A percentile compares a stretch with the other conserved stretches of the same genome.
phyloP scores from a whole-genome alignment of 257 asterid species.

The Solanum appendiculatum region DNA sequence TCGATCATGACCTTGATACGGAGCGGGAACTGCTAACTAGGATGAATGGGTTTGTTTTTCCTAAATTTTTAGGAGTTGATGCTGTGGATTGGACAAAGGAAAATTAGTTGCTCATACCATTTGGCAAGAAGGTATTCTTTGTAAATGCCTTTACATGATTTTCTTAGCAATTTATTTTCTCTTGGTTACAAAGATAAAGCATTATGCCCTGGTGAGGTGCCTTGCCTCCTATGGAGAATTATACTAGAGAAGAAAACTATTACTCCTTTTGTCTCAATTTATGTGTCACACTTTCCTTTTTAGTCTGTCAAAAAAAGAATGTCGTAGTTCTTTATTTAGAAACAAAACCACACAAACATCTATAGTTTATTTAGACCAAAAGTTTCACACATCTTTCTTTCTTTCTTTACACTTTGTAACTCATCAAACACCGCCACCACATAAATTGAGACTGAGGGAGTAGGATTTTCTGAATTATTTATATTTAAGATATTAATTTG shows the following conservation, averaged over 20 bases:
- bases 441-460: not conserved
- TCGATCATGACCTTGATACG: not conserved
- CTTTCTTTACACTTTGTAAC: not conserved
- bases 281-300: not conserved
- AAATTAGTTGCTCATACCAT: not conserved
- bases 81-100: not conserved
- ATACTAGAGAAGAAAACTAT: not conserved
- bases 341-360: not conserved
- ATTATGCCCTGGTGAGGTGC: not conserved
- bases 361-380: not conserved
- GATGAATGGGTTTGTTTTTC: not conserved
- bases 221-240: not conserved
- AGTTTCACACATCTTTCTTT: not conserved
- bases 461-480: not conserved
- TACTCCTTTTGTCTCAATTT: not conserved
- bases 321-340: not conserved
- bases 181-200: not conserved
- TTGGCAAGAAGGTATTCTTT: not conserved
- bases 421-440: not conserved
- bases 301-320: not conserved
- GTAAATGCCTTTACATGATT: not conserved
- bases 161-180: not conserved
- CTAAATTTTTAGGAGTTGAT: not conserved
- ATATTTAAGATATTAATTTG: not conserved
- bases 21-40: not conserved